Base-by-base conservation (phyloP, 441 rosid species). In the Gossypium trilobum region DNA sequence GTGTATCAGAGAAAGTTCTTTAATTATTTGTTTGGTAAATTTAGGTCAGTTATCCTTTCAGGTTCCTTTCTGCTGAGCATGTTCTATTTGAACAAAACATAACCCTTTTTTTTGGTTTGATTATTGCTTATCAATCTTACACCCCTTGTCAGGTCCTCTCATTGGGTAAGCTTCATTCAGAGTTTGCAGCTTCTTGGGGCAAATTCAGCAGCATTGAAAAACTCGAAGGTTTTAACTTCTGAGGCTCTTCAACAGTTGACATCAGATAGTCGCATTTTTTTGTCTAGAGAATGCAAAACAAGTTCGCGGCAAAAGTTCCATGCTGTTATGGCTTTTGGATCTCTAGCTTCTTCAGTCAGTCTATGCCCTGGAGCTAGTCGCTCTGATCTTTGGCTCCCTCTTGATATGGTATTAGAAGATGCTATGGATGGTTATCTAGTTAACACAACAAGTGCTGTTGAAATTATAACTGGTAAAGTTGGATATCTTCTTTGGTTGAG, bases 371-470 rank as follows among this genome's bases (percentile, higher is more conserved):
- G 87, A 66, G 82, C 88, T 77, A 81, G 84, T 79, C 84, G 70
- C 78, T 87, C 94, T 68, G 85, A 89, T 70, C 84, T 84, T 17
- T 89, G 94, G 94, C 91, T 89, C 71, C 91, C 94, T 55, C 94
- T 89, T 80, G 94, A 89, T 80, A 72, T 89, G 66, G 89, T 75
- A 59, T 73, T 89, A 69, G 94, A 89, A 83, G 91, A 89, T 85
- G 87, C 87, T 77, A 84, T 87, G 94, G 91, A 89, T 82, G 91
- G 90, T 67, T 89, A 89, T 85, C 88, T 83, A 81, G 91, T 89
- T 27, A 87, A 82, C 70, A 81, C 86, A 66, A 86, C 90, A 50
- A 87, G 94, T 75, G 91, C 88, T 2, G 81, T 86, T 78, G 94
- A 89, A 84, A 87, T 87, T 61, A 82, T 89, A 79, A 84, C 85